These are phyloP conservation scores for Puccinia hordei DNA, from an alignment of 1,284 basidiomycete species.

Conservation along the genomic window DNA sequence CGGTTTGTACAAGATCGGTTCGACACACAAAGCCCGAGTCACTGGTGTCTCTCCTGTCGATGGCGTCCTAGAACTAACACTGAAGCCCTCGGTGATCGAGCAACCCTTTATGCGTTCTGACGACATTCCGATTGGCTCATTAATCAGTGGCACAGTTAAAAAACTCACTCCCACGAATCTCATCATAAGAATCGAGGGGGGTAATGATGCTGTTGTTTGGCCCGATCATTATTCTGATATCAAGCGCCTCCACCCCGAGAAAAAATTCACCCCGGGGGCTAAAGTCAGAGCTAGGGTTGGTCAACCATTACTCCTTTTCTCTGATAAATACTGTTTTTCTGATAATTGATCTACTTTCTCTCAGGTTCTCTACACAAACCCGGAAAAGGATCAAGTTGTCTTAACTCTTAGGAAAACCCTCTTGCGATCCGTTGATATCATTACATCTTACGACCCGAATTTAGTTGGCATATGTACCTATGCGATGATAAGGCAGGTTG, in stretches of 20 bases:
- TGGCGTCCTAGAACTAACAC: constrained; percentile 79
- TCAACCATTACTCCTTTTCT: neutral
- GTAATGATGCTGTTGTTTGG: constrained; percentile 88
- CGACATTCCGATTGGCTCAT: constrained; percentile 80
- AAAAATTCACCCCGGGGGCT: constrained; percentile 82
- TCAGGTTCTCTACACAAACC: constrained; percentile 82
- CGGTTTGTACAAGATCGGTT: constrained; percentile 76
- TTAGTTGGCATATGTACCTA: constrained; percentile 74
- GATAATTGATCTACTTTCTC: neutral
- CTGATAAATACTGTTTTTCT: neutral
- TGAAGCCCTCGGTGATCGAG: constrained; percentile 79
- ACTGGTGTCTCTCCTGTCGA: constrained; percentile 85
- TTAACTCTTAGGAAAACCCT: constrained; percentile 92
- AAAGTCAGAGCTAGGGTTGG: constrained; percentile 79
- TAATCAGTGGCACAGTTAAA: constrained; percentile 79
- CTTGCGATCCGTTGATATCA: constrained; percentile 73
- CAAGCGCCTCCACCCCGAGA: constrained; percentile 82
- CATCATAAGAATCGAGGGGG: constrained; percentile 81
- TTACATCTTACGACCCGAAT: constrained; percentile 71
- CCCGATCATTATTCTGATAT: constrained; percentile 95
- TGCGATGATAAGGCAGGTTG: constrained; percentile 78
- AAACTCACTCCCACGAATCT: constrained; percentile 75
- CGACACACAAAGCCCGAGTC: constrained; percentile 82
- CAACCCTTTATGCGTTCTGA: constrained; percentile 83
- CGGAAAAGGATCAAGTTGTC: constrained; percentile 76